These are phyloP conservation scores for Lumnitzera littorea DNA, from an alignment of 345 rosid genomes.

Conservation along the genomic window DNA sequence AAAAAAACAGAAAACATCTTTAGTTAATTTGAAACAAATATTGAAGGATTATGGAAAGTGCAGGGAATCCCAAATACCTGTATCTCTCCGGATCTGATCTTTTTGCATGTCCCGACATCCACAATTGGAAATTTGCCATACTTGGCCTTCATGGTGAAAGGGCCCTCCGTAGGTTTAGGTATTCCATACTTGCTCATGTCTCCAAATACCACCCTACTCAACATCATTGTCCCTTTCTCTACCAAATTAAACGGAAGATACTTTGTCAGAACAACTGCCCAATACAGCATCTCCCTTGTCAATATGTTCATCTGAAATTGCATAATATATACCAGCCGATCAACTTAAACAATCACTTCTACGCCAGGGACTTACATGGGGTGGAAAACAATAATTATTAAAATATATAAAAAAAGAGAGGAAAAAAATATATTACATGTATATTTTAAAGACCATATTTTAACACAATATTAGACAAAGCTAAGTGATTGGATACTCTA, in stretches of 20 bases:
- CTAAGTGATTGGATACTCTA: too few relatives aligned
- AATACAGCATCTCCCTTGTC: slow-evolving; percentile 27
- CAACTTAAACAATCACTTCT: too few relatives aligned
- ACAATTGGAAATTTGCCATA: slow-evolving; percentile 45
- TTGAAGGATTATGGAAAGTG: too few relatives aligned
- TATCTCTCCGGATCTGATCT: slow-evolving; percentile 35
- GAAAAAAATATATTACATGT: too few relatives aligned
- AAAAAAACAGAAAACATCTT: too few relatives aligned
- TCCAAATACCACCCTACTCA: slow-evolving; percentile 30
- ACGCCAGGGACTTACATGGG: too few relatives aligned
- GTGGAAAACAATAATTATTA: too few relatives aligned
- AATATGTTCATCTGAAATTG: slow-evolving; percentile 47
- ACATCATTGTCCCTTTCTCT: slow-evolving; percentile 29
- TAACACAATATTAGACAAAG: too few relatives aligned
- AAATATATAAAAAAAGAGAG: too few relatives aligned
- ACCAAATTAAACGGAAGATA: slow-evolving; percentile 24
- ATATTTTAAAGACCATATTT: too few relatives aligned
- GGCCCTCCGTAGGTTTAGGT: slow-evolving; percentile 18
- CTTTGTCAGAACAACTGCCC: slow-evolving; percentile 29
- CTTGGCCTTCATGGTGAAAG: slow-evolving; percentile 26
- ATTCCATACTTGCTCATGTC: slow-evolving; percentile 36
- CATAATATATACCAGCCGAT: too few relatives aligned
- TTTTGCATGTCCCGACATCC: slow-evolving; percentile 39
- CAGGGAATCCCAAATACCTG: slow-evolving; percentile 18
- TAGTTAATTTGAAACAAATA: too few relatives aligned